Conservation (phyloP, 2,329 filamentous ascomycete species). For the Aspergillus pseudonomiae region DNA sequence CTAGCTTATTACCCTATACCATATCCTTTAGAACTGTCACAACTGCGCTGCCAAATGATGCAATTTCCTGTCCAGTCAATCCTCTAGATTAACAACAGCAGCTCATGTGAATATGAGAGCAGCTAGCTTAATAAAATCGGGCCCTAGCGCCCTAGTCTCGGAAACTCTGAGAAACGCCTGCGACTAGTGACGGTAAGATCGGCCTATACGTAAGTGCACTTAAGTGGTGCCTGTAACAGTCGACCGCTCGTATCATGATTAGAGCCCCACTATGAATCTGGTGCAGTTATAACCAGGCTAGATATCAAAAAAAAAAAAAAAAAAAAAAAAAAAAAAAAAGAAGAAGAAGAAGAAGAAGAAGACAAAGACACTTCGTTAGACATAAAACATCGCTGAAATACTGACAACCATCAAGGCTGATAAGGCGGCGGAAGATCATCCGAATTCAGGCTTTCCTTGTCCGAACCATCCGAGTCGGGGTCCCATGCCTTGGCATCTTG, state of each 20-base stretch:
- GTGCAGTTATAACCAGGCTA: background rate
- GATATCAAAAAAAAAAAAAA: too few relatives aligned
- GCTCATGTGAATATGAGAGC: background rate
- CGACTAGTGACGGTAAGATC: background rate
- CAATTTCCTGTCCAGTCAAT: background rate
- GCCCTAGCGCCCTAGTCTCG: background rate
- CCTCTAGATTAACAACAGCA: background rate
- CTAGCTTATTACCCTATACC: too few relatives aligned
- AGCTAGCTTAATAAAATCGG: background rate
- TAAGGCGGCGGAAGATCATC: conserved; percentile 11
- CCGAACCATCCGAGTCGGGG: conserved; percentile 4
- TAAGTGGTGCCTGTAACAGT: background rate
- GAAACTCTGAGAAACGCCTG: background rate
- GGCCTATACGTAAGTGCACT: background rate
- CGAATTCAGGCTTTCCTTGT: conserved; percentile 1
- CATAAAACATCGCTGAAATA: too few relatives aligned
- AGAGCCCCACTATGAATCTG: background rate
- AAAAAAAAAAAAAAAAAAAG: too few relatives aligned
- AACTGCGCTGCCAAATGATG: too few relatives aligned
- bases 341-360: background rate
- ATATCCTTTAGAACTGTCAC: too few relatives aligned
- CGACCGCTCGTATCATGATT: background rate
- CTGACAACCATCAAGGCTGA: background rate
- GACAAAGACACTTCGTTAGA: background rate
- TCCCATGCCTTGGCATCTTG: conserved; percentile 5